Evolutionary conservation across 75 land plant genomes (phyloP), one percentile per base, ranked within the genome.

Genomic region (Larix kaempferi): DNA sequence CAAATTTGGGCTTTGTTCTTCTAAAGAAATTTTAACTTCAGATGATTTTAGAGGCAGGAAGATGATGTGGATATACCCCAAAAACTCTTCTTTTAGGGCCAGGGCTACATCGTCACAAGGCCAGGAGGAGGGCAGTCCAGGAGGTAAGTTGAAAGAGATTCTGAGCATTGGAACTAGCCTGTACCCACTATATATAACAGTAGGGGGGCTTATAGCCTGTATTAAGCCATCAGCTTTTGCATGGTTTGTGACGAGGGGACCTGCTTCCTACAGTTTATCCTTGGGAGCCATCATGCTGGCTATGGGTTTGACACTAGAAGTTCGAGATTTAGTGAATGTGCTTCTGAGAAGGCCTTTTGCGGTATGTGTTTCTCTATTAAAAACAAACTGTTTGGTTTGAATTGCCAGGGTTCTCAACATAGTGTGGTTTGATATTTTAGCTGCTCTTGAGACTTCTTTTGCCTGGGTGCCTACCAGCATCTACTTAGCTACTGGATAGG

Each of bases 241-340:
- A 0, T 94, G 94, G 94, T 90, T 92, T 73, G 98, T 94, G 80
- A 66, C n/a, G n/a, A n/a, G n/a, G n/a, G 81, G 60, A 77, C 94
- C 98, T 13, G 73, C 74, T 74, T 90, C 94, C 14, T 92, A 92
- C 78, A 94, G 87, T 81, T 81, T 84, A 39, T 61, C 98, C 16
- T 82, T 94, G 74, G 92, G 89, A 39, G 37, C 86, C 74, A 91
- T 94, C 22, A 92, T 94, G 98, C 81, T 94, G 52, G 84, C 91
- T 17, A 92, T 90, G 98, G 98, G 98, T 7, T 71, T 94, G 22
- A 87, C 98, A 19, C 62, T 92, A 63, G 74, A 86, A 73, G 82
- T 90, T 27, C 79, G 67, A 39, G 98, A 94, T 41, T 77, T 94
- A 56, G 7, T 92, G 22, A 72, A 77, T 69, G 79, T 94, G 56